A percentile compares a stretch with the other conserved stretches of the same genome.
phyloP scores from a whole-genome alignment of 192 early-diverging fungal species.

The Backusella tarrabulga region DNA sequence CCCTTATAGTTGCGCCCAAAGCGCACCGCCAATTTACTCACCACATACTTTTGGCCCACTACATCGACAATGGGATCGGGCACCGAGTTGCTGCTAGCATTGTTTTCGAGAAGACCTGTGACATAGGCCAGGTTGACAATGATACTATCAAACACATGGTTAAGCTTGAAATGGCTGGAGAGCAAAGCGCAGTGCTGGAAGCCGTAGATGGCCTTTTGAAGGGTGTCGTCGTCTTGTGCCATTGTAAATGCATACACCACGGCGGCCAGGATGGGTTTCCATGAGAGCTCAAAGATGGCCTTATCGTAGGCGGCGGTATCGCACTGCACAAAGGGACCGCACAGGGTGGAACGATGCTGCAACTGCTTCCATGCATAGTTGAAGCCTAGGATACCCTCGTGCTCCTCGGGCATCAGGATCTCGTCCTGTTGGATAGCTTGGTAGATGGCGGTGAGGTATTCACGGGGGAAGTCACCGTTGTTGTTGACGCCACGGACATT shows the following conservation, averaged over 20 bases:
- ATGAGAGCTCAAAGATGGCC: slow-evolving; percentile 75
- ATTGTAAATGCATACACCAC: slow-evolving; percentile 84
- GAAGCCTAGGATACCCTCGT: slow-evolving; percentile 92
- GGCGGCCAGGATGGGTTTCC: slow-evolving; percentile 74
- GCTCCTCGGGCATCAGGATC: slow-evolving; percentile 97
- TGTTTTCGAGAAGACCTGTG: slow-evolving; percentile 61
- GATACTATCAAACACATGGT: slow-evolving; percentile 80
- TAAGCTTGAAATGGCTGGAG: slow-evolving; percentile 69
- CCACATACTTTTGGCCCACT: slow-evolving; percentile 43
- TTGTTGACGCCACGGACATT: slow-evolving; percentile 91
- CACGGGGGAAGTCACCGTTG: slow-evolving; percentile 75
- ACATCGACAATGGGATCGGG: slow-evolving; percentile 49
- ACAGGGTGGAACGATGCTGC: slow-evolving; percentile 50
- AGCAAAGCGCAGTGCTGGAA: slow-evolving; percentile 74
- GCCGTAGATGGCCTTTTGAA: slow-evolving; percentile 81
- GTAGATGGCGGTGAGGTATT: slow-evolving; percentile 84
- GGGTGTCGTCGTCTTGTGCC: slow-evolving; percentile 71
- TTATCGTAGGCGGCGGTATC: slow-evolving; percentile 68
- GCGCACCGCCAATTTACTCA: slow-evolving; percentile 71
- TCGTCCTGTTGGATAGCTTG: slow-evolving; percentile 86
- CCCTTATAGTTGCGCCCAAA: slow-evolving; percentile 88
- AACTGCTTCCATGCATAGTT: slow-evolving; percentile 92
- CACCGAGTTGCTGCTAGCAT: slow-evolving; percentile 34
- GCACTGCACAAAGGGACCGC: slow-evolving; percentile 57
- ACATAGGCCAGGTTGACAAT: slow-evolving; percentile 70